A percentile compares a stretch with the other conserved stretches of the same genome.
Conservation (phyloP, 352 stramenopile genomes). For the Phytophthora pluvialis region DNA sequence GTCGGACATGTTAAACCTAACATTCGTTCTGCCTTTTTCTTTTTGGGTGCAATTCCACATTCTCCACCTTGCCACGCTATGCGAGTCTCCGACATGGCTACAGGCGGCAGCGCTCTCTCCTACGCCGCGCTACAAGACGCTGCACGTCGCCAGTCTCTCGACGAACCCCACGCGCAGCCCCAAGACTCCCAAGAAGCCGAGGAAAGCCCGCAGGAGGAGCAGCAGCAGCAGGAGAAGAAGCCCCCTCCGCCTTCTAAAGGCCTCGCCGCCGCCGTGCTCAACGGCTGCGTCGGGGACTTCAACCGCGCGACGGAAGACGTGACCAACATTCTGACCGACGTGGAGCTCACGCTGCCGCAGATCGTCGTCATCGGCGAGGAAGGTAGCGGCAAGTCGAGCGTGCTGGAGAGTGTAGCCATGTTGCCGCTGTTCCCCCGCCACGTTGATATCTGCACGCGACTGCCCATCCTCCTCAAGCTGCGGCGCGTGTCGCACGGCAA, state of each 20-base stretch:
- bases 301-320: conserved; percentile 36
- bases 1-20: conserved; percentile 15
- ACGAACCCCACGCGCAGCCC: background rate
- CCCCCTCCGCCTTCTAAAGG: background rate
- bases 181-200: background rate
- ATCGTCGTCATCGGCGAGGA: conserved; percentile 56
- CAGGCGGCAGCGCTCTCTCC: conserved; percentile 10
- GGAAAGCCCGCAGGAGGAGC: background rate
- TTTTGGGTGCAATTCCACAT: background rate
- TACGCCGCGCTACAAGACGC: background rate
- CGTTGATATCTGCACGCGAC: conserved; percentile 40
- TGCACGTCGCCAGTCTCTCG: background rate
- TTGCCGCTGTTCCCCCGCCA: conserved; percentile 53
- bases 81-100: conserved; percentile 8
- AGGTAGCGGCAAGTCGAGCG: conserved; percentile 56
- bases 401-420: conserved; percentile 56
- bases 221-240: background rate
- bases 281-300: conserved; percentile 42
- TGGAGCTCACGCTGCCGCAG: conserved; percentile 37
- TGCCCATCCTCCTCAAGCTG: conserved; percentile 54
- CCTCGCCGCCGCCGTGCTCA: conserved; percentile 38
- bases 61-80: background rate
- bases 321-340: conserved; percentile 11
- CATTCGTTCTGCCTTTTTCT: conserved; percentile 2
- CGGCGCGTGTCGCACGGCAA: conserved; percentile 16